Evolutionary conservation across 1,284 basidiomycete species (phyloP), one percentile per base, ranked within the genome.

Genomic region (Boletellus sp.): DNA sequence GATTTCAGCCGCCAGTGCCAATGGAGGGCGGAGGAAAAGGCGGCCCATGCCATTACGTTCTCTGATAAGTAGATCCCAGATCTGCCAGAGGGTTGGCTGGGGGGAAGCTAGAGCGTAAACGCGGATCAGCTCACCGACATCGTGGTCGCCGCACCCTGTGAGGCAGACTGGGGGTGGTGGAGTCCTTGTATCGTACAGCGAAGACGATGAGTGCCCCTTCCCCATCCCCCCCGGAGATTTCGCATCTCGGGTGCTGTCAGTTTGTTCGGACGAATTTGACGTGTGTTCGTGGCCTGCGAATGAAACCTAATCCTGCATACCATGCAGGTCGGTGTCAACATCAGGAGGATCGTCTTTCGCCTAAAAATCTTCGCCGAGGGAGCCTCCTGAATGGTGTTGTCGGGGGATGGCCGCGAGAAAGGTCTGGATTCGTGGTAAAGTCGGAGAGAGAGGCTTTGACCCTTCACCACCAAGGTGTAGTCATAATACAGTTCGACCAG

Each of bases 141-240:
- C 35, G 33, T 53, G 53, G 37, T 26, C 30, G 19, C 41, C 43
- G 11, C 36, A 44, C 19, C 25, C n/a, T n/a, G n/a, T n/a, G 16
- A 7, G 11, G 14, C 14, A 20, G 25, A 16, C 16, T 34, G 22
- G 23, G 32, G 25, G 16, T 7, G 16, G 29, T 14, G n/a, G 26
- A 27, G 8, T 27, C 11, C 26, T 27, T 27, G 26, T 7, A 13
- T 5, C 26, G 14, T 5, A 27, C 26, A 13, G 11, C 26, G 26
- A 27, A 13, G 26, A 11, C 25, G 26, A 27, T 13, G 26, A 27
- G 26, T 14, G 25, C 25, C 11, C 6, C 26, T 27, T n/a, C n/a
- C n/a, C n/a, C n/a, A n/a, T n/a, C n/a, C n/a, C n/a, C n/a, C n/a
- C n/a, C n/a, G n/a, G n/a, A n/a, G n/a, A n/a, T n/a, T n/a, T n/a